Base-by-base conservation (phyloP, 371 early-diverging fungal species). In the Mortierella sp. region DNA sequence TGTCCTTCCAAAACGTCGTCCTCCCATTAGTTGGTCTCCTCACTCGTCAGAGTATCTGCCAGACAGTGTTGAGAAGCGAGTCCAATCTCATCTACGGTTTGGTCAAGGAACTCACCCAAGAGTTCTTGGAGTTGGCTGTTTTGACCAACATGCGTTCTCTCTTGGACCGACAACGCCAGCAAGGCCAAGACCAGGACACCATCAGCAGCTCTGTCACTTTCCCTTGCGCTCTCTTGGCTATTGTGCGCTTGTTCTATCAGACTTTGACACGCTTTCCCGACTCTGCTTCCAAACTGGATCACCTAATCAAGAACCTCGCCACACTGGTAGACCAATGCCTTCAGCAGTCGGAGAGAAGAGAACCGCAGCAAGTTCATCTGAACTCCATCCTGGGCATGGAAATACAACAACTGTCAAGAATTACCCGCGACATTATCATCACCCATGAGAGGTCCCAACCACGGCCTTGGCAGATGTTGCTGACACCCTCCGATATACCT, bases 171-270 rank as follows among this genome's bases (percentile, higher is more conserved):
- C 16, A 13, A 14, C 59, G 14, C 11, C 59, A 59, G 59, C 13
- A 57, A 4, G 16, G 31, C 28, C 57, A 28, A 5, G 31, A 6
- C 1, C 19, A 31, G 19, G 34, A 19, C 13, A 19, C 31, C 4
- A 5, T 31, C 28, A 1, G 2, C 8, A 19, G 61, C 8, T 16
- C 71, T 5, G 31, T 69, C 1, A 57, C 72, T 1, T 13, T 79
- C 19, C 73, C 67, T 50, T 40, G 73, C 53, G 74, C 82, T 6
- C 59, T 82, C 19, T 71, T 87, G 57, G 75, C 76, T 9, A 76
- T 87, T 44, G 75, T 78, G 0, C 82, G 87, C 5, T 51, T 88
- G 9, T 26, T 81, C 9, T 81, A 83, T 71, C 71, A 78, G 37
- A 16, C 79, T 19, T 19, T 88, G 19, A 78, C 50, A n/a, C 37